Evolutionary conservation across 2,329 filamentous ascomycete genomes (phyloP).

Genomic region (Pseudophaeomoniella oleicola): DNA sequence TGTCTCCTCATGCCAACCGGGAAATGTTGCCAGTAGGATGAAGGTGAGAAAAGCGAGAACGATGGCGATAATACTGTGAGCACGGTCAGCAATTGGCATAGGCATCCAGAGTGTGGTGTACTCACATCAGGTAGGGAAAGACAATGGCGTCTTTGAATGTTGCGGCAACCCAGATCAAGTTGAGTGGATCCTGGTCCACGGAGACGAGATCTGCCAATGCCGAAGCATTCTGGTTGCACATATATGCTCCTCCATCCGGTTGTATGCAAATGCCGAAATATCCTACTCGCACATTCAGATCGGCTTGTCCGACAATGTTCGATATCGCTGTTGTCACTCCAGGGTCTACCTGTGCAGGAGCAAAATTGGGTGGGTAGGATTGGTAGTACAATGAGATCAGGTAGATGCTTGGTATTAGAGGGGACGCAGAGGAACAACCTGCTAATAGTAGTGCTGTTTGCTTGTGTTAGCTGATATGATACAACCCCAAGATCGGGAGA

Average conservation of each 20-base stretch:
- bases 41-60: conserved; percentile 95
- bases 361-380: conserved; percentile 65
- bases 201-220: conserved; percentile 77
- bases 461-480: background rate
- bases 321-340: conserved; percentile 71
- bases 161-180: conserved; percentile 89
- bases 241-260: conserved; percentile 74
- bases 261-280: conserved; percentile 98
- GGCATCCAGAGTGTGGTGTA: conserved; percentile 7
- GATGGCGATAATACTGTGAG: conserved; percentile 75
- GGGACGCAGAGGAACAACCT: conserved; percentile 92
- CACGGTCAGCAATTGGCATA: conserved; percentile 6
- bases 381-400: conserved; percentile 97
- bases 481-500: conserved; percentile 11
- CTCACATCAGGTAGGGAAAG: conserved; percentile 89
- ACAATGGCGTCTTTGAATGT: conserved; percentile 99
- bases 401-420: conserved; percentile 89
- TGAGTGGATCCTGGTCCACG: conserved; percentile 87
- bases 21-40: conserved; percentile 87
- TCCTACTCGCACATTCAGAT: conserved; percentile 79
- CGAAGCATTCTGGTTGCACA: conserved; percentile 96
- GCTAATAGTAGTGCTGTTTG: conserved; percentile 72
- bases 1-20: conserved; percentile 88
- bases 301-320: conserved; percentile 76
- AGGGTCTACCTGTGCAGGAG: conserved; percentile 81